Evolutionary conservation across 2,329 filamentous ascomycete genomes (phyloP), one percentile per base, ranked within the genome.

Genomic region (Colletotrichum truncatum): DNA sequence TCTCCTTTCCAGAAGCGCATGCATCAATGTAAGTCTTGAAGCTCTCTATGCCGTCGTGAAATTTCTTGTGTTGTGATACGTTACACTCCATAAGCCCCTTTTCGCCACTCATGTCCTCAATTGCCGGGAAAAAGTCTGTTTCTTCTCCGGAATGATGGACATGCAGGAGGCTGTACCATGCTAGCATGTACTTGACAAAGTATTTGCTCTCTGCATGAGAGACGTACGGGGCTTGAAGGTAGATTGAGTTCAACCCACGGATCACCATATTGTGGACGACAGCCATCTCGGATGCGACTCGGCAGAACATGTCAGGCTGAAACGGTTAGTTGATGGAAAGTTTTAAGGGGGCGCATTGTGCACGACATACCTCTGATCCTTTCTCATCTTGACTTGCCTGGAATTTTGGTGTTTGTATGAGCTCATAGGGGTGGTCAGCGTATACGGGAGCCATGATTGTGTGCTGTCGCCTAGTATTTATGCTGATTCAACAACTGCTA

Each of bases 121-220:
- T 72, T 3, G 70, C 69, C 0, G 79, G 77, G 65, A 84, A 83
- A 39, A 81, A 71, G 23, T 67, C 36, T 2, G 64, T 67, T 54
- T 83, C 81, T 64, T 83, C 81, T 0, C 67, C 57, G 1, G 72
- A 56, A 63, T 84, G 80, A 64, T 84, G 82, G 11, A 75, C 68
- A 32, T 77, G 66, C 2, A 82, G 28, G 14, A 77, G 67, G 3
- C 59, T 67, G 26, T 72, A 59, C 73, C 80, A 81, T 12, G 71
- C 68, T 10, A 67, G 38, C 1, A 75, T 73, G 64, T 77, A 81
- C 30, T 73, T 67, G 11, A 72, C 66, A 63, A 81, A 79, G 32
- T 72, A 68, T 5, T 69, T 48, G n/a, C 74, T 71, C 48, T 82
- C 78, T 23, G 76, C 69, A 9, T 69, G 56, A 4, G 73, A 68